A percentile compares a stretch with the other conserved stretches of the same genome.
phyloP scores from a whole-genome alignment of 768 basidiomycete species.

The Mycena filopes region DNA sequence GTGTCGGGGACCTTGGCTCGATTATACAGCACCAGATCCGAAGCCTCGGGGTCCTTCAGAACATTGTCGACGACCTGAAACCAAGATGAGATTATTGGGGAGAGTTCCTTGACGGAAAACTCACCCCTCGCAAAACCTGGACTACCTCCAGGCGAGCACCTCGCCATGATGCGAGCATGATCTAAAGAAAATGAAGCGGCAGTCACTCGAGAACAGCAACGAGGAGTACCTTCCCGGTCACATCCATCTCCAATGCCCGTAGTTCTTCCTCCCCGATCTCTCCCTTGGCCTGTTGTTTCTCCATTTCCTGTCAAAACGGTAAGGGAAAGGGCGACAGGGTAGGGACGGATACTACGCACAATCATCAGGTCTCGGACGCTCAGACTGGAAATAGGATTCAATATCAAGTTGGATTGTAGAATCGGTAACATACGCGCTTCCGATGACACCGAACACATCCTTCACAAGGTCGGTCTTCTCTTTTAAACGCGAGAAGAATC shows the following conservation, averaged over 20 bases:
- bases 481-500: conserved; percentile 93
- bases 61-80: conserved; percentile 82
- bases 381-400: conserved; percentile 50
- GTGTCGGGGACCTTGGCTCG: conserved; percentile 90
- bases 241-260: conserved; percentile 87
- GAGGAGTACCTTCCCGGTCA: conserved; percentile 82
- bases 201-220: background rate
- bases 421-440: conserved; percentile 79
- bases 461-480: conserved; percentile 94
- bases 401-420: conserved; percentile 16
- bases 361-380: conserved; percentile 84
- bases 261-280: conserved; percentile 88
- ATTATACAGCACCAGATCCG: conserved; percentile 77
- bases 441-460: conserved; percentile 96
- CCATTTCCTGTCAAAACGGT: conserved; percentile 76
- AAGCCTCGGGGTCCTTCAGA: conserved; percentile 79
- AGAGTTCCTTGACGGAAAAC: conserved; percentile 7
- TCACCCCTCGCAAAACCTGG: conserved; percentile 82
- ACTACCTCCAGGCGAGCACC: conserved; percentile 96
- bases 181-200: conserved; percentile 51
- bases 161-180: conserved; percentile 97
- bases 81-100: conserved; percentile 19
- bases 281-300: conserved; percentile 89
- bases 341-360: conserved; percentile 41
- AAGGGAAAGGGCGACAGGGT: background rate